Base-by-base conservation (phyloP, 768 basidiomycete genomes). In the Russula earlei region DNA sequence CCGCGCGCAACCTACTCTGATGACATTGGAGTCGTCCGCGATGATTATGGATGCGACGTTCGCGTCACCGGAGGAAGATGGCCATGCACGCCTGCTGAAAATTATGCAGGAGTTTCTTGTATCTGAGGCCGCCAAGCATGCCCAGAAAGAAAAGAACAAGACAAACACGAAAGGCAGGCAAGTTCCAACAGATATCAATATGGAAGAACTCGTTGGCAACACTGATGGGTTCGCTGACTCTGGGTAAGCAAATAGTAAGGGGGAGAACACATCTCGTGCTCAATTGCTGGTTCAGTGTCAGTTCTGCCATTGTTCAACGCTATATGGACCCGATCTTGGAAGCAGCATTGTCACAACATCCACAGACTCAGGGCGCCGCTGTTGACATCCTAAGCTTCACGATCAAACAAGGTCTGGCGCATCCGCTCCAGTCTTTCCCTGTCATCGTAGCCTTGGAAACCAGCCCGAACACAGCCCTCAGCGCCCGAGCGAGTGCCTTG, bases 191-290 rank as follows among this genome's bases (percentile, higher is more conserved):
- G 74, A 80, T 22, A 82, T 97, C 49, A 82, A 94, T 64, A 93
- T 99, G 84, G 86, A 87, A 0, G 91, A 96, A 64, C 75, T 99
- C 9, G 87, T 98, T 4, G 96, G 96, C 0, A 94, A 95, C 64
- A 92, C 92, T 0, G 87, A 92, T 64, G 91, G 87, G 1, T 95
- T 98, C 67, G 92, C 95, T 0, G 96, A 98, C 63, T 97, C 95
- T 6, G 94, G 94, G 96, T 97, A 70, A 64, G 81, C 59, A 29
- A 8, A 15, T 24, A 27, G 15, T 1, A 4, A 24, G 17, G 3
- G 5, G 5, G 17, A 33, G 4, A 20, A 27, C 15, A 19, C 20
- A 8, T n/a, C 19, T 46, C 37, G 9, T 29, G 17, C 45, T 48
- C 11, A 52, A 43, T 5, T 14, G 27, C 11, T 4, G n/a, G 40